Base-by-base conservation (phyloP, 73 alveolate genomes). In the Paramecium octaurelia region DNA sequence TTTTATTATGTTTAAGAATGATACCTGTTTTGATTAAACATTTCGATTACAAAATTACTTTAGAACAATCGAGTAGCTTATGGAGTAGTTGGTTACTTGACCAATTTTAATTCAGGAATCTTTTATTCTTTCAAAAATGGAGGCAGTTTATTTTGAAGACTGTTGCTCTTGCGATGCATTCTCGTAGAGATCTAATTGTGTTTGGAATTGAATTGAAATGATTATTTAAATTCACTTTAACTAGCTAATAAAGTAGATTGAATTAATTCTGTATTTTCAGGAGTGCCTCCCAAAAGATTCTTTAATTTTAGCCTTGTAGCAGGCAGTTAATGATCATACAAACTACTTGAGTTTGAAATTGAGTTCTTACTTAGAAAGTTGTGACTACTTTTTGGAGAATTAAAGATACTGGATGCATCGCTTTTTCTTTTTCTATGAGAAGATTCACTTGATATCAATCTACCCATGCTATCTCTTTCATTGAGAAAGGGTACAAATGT, bases 311-410 rank as follows among this genome's bases (percentile, higher is more conserved):
- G 58, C 24, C 60, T 75, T 12, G 60, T 7, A 7, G n/a, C 34
- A 54, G 31, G 69, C 14, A 54, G 31, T 54, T 54, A 54, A 73
- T 73, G 35, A 8, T 73, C 87, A 73, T 16, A 16, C 18, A 73
- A 29, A 38, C 87, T 73, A 40, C 59, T 35, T 36, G 87, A 44
- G 34, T 80, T 80, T 34, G 91, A 80, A 64, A 80, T 80, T 80
- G 91, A 80, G 91, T 80, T 80, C 91, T 80, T 80, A 21, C 76
- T 44, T 24, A 80, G 29, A 40, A 80, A 44, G 34, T 80, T 31
- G 21, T 35, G 60, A 46, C 91, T 80, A 20, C 29, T 35, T 27
- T 48, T 80, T 21, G 91, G 76, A 35, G 91, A 43, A 44, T 44
- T 9, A 80, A 43, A 43, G 38, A 44, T 20, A 43, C 46, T 42